Conservation (phyloP, 805 yeast genomes). For the Wickerhamomyces chambardii region DNA sequence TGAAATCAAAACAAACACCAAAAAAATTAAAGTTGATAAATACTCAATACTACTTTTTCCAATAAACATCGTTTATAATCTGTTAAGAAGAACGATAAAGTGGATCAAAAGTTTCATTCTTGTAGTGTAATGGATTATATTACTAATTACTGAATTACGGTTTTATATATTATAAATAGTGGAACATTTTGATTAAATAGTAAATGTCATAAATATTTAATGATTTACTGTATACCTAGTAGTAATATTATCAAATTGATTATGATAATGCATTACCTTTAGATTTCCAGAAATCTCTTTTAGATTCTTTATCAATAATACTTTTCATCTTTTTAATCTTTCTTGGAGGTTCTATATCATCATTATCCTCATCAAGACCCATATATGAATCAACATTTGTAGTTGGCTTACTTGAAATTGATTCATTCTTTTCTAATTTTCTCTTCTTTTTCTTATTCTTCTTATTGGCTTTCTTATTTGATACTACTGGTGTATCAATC, state of each 20-base stretch:
- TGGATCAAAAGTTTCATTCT: no score
- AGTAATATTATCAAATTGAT: not conserved
- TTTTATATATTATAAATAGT: no score
- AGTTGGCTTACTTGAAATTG: not conserved
- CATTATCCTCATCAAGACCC: constrained; percentile 18
- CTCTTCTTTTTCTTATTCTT: constrained; percentile 4
- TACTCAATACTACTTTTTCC: no score
- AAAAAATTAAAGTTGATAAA: no score
- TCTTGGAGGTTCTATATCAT: constrained; percentile 10
- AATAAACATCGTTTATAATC: no score
- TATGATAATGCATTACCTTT: constrained; percentile 19
- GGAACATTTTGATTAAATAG: no score
- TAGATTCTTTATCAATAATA: constrained; percentile 6
- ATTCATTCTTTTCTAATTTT: constrained; percentile 1
- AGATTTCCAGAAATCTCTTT: constrained; percentile 28
- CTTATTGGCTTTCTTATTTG: constrained; percentile 1
- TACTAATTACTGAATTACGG: no score
- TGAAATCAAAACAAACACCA: no score
- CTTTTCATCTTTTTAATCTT: constrained; percentile 5
- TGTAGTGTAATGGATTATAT: no score
- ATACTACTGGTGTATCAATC: constrained; percentile 1
- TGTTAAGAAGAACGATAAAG: no score
- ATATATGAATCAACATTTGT: constrained; percentile 11
- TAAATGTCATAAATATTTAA: no score
- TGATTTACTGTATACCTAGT: no score